phyloP scores from a whole-genome alignment of 108 stramenopile species.

The Craspedostauros australis region DNA sequence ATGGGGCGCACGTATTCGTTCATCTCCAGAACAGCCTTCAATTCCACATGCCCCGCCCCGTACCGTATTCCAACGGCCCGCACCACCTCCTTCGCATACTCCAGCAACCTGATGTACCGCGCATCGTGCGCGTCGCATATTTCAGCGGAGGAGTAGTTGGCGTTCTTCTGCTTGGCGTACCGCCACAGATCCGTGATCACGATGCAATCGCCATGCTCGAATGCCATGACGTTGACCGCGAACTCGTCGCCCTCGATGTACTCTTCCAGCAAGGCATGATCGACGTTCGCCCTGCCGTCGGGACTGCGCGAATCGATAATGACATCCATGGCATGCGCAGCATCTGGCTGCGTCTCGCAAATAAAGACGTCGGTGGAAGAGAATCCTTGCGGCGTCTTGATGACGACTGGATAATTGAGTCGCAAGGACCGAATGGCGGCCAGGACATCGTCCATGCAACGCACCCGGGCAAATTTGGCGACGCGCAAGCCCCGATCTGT shows the following conservation, averaged over 20 bases:
- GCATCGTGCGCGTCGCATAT: conserved; percentile 41
- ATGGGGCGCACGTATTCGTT: conserved; percentile 13
- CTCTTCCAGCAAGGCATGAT: conserved; percentile 44
- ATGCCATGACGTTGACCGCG: conserved; percentile 42
- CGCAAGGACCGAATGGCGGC: conserved; percentile 35
- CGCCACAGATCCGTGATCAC: conserved; percentile 49
- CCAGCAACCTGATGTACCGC: conserved; percentile 17
- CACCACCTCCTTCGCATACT: conserved; percentile 44
- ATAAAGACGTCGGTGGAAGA: conserved; percentile 45
- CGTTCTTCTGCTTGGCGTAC: conserved; percentile 44
- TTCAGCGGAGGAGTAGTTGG: conserved; percentile 9
- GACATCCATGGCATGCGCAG: conserved; percentile 13
- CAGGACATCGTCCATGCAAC: conserved; percentile 29
- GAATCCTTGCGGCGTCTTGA: conserved; percentile 48
- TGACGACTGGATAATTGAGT: conserved; percentile 39
- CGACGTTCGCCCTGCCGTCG: conserved; percentile 40
- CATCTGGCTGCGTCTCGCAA: conserved; percentile 34
- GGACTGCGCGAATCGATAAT: conserved; percentile 45
- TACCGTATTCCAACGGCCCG: conserved; percentile 50
- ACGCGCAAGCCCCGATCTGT: conserved; percentile 40
- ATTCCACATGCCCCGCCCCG: conserved; percentile 37
- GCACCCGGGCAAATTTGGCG: conserved; percentile 47
- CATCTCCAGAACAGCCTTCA: too few species aligned
- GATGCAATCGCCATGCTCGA: conserved; percentile 34
- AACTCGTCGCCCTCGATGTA: conserved; percentile 47